Conservation (phyloP, 2,329 filamentous ascomycete species). For the Amphichorda felina region DNA sequence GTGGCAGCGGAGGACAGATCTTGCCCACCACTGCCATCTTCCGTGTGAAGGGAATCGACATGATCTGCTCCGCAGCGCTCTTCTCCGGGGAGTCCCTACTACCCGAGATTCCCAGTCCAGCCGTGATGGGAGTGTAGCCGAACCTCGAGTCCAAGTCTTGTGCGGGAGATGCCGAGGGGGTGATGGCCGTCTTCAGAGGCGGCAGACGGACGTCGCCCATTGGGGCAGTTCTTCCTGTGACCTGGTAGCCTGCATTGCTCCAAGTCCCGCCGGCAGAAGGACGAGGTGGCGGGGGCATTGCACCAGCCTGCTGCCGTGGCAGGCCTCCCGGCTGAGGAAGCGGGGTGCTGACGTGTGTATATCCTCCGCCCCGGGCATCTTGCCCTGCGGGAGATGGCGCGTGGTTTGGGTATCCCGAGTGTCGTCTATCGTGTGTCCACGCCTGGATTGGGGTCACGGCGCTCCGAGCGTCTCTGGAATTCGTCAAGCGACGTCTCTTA, state of each 20-base stretch:
- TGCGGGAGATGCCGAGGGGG: constrained; percentile 16
- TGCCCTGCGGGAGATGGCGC: background rate
- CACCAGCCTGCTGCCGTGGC: constrained; percentile 14
- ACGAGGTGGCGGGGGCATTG: constrained; percentile 44
- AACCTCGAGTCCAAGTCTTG: constrained; percentile 9
- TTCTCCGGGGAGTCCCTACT: constrained; percentile 1
- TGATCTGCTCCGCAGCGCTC: constrained; percentile 45
- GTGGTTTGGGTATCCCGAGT: too few relatives aligned
- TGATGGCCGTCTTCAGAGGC: constrained; percentile 33
- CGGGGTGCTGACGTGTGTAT: constrained; percentile 10
- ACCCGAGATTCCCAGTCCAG: background rate
- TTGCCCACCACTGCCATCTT: constrained; percentile 68
- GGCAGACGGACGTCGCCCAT: constrained; percentile 37
- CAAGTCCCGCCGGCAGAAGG: constrained; percentile 12
- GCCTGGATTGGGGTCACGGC: background rate
- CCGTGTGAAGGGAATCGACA: constrained; percentile 60
- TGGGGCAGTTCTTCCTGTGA: background rate
- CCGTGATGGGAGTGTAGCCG: constrained; percentile 2
- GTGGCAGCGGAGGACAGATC: constrained; percentile 57
- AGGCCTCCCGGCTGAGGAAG: constrained; percentile 16
- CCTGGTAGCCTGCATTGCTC: constrained; percentile 3
- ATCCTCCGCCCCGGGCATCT: background rate
- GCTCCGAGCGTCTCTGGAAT: background rate
- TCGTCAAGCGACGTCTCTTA: background rate
- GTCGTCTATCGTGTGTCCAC: background rate